Evolutionary conservation across 2,329 filamentous ascomycete genomes (phyloP).

Genomic region (Tolypocladium nubicola): DNA sequence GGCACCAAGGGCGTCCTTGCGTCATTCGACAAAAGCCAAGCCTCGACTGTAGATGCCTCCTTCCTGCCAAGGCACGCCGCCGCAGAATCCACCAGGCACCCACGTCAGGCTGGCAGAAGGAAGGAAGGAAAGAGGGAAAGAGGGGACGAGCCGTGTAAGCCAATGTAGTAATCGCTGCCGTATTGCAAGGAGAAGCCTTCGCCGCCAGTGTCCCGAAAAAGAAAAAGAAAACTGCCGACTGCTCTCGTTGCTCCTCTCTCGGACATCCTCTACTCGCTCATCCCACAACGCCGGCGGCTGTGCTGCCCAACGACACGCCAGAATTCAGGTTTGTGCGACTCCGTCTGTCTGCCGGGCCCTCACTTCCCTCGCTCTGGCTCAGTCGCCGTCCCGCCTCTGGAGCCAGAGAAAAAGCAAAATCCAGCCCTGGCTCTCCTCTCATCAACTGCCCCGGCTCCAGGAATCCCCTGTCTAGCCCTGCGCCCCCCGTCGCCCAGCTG

Average conservation of each 20-base stretch:
- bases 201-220: not conserved
- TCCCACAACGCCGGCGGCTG: not conserved
- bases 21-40: not conserved
- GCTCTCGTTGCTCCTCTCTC: not conserved
- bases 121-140: not conserved
- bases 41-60: not conserved
- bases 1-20: not conserved
- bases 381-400: not conserved
- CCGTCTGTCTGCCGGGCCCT: not conserved
- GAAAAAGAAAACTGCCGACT: not conserved
- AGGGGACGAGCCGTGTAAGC: not conserved
- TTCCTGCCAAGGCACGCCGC: not conserved
- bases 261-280: not conserved
- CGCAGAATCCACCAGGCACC: not conserved
- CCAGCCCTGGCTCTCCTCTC: not conserved
- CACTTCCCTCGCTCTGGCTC: not conserved
- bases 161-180: not conserved
- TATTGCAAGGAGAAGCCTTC: not conserved
- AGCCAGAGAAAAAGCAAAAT: not conserved
- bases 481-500: not conserved
- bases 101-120: not conserved
- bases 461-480: slow-evolving; percentile 1
- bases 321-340: not conserved
- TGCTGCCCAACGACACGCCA: not conserved
- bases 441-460: not conserved